A percentile compares a stretch with the other conserved stretches of the same genome.
phyloP scores from a whole-genome alignment of 306 rosid species.

The Pterocarpus santalinus region DNA sequence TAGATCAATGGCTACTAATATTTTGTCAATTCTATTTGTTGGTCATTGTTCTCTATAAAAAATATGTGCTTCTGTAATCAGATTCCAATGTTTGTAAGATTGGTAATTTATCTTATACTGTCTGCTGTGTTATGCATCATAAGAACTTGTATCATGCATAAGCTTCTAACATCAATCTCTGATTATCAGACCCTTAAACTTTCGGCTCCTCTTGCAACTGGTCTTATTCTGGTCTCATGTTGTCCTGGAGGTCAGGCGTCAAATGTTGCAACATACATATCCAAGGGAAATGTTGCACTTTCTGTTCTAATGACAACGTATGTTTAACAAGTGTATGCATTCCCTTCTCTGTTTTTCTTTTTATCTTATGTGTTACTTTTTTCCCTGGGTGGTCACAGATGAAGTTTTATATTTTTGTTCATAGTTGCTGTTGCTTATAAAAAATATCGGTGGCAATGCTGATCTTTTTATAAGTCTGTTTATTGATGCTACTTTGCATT shows the following conservation, averaged over 20 bases:
- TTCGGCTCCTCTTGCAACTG: constrained; percentile 95
- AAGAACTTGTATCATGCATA: constrained; percentile 8
- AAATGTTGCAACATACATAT: constrained; percentile 93
- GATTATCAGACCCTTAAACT: constrained; percentile 80
- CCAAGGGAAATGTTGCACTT: constrained; percentile 96
- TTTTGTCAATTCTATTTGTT: constrained; percentile 1
- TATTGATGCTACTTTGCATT: constrained; percentile 4
- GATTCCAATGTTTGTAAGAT: constrained; percentile 13
- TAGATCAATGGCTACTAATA: constrained; percentile 7
- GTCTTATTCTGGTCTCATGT: constrained; percentile 97
- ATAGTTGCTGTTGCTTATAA: constrained; percentile 1
- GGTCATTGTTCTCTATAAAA: not conserved
- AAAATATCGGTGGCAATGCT: constrained; percentile 13
- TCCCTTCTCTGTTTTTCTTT: constrained; percentile 14
- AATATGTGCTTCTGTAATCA: constrained; percentile 8
- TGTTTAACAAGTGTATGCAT: constrained; percentile 43
- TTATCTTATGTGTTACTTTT: constrained; percentile 10
- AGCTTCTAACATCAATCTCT: constrained; percentile 39
- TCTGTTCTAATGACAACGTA: constrained; percentile 97
- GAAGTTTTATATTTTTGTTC: not conserved
- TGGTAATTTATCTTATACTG: constrained; percentile 10
- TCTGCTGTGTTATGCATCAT: constrained; percentile 28
- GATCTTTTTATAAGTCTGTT: constrained; percentile 20
- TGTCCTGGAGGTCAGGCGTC: constrained; percentile 99
- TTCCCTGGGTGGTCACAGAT: constrained; percentile 10